phyloP scores from a whole-genome alignment of 1,284 basidiomycete genomes.

The Bjerkandera adusta region DNA sequence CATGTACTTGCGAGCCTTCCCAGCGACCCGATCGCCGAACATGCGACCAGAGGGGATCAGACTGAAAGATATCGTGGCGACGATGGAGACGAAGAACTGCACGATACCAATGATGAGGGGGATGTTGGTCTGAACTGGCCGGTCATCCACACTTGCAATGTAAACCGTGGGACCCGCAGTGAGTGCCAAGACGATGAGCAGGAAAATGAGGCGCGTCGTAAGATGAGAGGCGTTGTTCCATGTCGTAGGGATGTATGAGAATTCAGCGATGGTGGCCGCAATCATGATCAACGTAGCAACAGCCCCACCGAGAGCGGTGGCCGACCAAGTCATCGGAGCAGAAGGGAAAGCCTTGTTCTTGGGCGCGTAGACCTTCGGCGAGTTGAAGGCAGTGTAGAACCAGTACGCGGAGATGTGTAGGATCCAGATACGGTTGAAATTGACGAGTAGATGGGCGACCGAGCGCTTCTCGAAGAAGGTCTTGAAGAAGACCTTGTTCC shows the following conservation, averaged over 20 bases:
- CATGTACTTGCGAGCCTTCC: constrained; percentile 92
- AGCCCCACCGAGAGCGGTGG: constrained; percentile 86
- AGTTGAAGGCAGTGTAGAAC: constrained; percentile 96
- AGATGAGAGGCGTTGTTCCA: constrained; percentile 98
- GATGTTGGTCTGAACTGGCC: constrained; percentile 49
- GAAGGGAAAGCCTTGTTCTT: constrained; percentile 55
- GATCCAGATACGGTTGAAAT: constrained; percentile 98
- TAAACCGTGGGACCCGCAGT: constrained; percentile 91
- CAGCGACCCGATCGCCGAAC: constrained; percentile 95
- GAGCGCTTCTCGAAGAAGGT: constrained; percentile 96
- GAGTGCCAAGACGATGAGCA: constrained; percentile 81
- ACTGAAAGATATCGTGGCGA: constrained; percentile 78
- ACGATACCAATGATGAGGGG: constrained; percentile 86
- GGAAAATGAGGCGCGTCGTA: constrained; percentile 83
- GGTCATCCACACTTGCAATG: constrained; percentile 75
- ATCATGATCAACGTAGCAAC: constrained; percentile 93
- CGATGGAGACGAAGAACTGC: constrained; percentile 86
- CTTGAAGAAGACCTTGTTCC: constrained; percentile 94
- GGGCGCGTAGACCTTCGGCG: constrained; percentile 88
- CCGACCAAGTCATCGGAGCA: constrained; percentile 89
- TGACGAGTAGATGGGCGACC: constrained; percentile 88
- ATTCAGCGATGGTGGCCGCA: constrained; percentile 86
- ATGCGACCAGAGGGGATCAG: constrained; percentile 89
- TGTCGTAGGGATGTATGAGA: constrained; percentile 93
- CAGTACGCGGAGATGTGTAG: constrained; percentile 89